Evolutionary conservation across 202 grass and related monocot species (phyloP).

Genomic region (Setaria italica): DNA sequence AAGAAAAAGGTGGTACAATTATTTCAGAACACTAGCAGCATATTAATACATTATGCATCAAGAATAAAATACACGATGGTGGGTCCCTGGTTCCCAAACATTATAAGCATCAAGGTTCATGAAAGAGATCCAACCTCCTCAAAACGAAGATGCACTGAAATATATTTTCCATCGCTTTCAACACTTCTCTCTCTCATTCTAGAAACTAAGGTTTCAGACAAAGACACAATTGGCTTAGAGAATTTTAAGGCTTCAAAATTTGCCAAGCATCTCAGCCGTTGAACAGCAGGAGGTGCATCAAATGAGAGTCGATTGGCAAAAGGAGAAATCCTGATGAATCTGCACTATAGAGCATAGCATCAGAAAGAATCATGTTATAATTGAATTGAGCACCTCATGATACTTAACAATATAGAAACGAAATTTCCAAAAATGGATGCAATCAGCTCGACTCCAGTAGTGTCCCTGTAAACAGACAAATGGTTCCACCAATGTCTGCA

Average conservation of each 20-base stretch:
- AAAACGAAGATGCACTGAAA: slow-evolving; percentile 98
- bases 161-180: slow-evolving; percentile 80
- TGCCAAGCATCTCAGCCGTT: slow-evolving; percentile 88
- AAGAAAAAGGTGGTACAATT: slow-evolving; percentile 5
- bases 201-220: slow-evolving; percentile 83
- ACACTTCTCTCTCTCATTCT: slow-evolving; percentile 84
- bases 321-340: slow-evolving; percentile 94
- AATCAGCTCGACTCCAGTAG: not conserved
- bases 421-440: not conserved
- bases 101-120: slow-evolving; percentile 17
- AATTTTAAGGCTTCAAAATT: slow-evolving; percentile 96
- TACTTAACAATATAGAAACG: not conserved
- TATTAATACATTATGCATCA: not conserved
- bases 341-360: slow-evolving; percentile 54
- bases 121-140: slow-evolving; percentile 75
- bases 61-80: not conserved
- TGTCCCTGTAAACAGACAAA: not conserved
- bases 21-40: slow-evolving; percentile 26
- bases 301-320: slow-evolving; percentile 98
- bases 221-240: slow-evolving; percentile 74
- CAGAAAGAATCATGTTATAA: slow-evolving; percentile 29
- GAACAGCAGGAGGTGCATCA: slow-evolving; percentile 81
- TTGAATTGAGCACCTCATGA: not conserved
- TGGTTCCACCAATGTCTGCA: not conserved
- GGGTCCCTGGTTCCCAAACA: slow-evolving; percentile 10